phyloP scores from a whole-genome alignment of 164 flowering plant genomes.

The Euptelea pleiosperma region DNA sequence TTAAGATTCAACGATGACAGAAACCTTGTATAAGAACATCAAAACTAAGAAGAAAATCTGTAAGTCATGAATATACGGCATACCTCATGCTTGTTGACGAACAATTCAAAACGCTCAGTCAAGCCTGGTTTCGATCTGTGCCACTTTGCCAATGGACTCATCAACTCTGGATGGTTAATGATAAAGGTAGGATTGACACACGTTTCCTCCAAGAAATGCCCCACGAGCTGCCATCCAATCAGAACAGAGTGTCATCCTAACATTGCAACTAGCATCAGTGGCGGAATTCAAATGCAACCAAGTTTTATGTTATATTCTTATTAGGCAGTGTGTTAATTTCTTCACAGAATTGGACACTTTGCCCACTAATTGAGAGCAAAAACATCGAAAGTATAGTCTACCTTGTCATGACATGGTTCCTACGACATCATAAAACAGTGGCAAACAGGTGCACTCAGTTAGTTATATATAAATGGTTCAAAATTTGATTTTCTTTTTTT shows the following conservation, averaged over 20 bases:
- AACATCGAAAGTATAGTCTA: not conserved
- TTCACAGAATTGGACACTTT: no score
- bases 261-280: slow-evolving; percentile 1
- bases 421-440: no score
- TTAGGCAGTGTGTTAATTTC: not conserved
- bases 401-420: not conserved
- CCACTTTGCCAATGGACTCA: slow-evolving; percentile 99
- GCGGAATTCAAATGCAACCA: not conserved
- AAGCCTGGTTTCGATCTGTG: slow-evolving; percentile 78
- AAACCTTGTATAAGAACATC: not conserved
- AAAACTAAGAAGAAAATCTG: not conserved
- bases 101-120: slow-evolving; percentile 92
- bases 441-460: no score
- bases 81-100: slow-evolving; percentile 91
- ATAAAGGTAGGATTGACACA: slow-evolving; percentile 92
- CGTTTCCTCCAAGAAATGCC: slow-evolving; percentile 86
- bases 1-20: not conserved
- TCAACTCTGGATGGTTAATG: slow-evolving; percentile 92
- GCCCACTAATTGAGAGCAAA: slow-evolving; percentile 7
- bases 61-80: slow-evolving; percentile 1
- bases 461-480: no score
- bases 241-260: not conserved
- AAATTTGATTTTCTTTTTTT: no score
- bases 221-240: slow-evolving; percentile 71
- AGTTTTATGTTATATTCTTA: not conserved